These are phyloP conservation scores for Pyrenophora seminiperda DNA, from an alignment of 2,329 filamentous ascomycete species.

Conservation along the genomic window DNA sequence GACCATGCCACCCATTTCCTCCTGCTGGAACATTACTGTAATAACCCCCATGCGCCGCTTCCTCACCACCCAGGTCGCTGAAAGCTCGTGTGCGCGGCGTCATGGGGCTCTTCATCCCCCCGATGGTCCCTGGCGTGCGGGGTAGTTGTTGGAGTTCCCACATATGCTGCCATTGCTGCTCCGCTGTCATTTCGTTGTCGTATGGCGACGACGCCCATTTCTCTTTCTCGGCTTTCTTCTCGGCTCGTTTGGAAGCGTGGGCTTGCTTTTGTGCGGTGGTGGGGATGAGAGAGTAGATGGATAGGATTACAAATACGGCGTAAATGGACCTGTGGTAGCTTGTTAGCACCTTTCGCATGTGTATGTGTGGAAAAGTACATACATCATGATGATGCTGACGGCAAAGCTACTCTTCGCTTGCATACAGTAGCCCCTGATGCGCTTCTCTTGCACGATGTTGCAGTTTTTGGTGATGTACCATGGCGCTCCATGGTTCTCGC, in stretches of 20 bases:
- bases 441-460: conserved; percentile 61
- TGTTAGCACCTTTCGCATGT: background rate
- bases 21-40: conserved; percentile 13
- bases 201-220: conserved; percentile 38
- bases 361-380: conserved; percentile 46
- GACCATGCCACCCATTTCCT: conserved; percentile 19
- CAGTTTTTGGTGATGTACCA: conserved; percentile 80
- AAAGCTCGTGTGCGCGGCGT: conserved; percentile 46
- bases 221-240: conserved; percentile 45
- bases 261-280: conserved; percentile 37
- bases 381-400: conserved; percentile 70
- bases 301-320: conserved; percentile 62
- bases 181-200: conserved; percentile 42
- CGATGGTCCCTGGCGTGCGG: conserved; percentile 40
- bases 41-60: conserved; percentile 17
- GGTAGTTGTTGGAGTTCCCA: conserved; percentile 50
- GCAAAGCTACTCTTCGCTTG: conserved; percentile 72
- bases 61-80: conserved; percentile 30
- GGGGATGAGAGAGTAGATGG: conserved; percentile 61
- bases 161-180: conserved; percentile 51
- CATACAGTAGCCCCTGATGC: conserved; percentile 63
- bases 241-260: conserved; percentile 34
- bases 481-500: conserved; percentile 65
- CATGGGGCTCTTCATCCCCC: conserved; percentile 37
- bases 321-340: conserved; percentile 60